Evolutionary conservation across 331 rosid species (phyloP), one percentile per base, ranked within the genome.

Genomic region (Malus hybrid): DNA sequence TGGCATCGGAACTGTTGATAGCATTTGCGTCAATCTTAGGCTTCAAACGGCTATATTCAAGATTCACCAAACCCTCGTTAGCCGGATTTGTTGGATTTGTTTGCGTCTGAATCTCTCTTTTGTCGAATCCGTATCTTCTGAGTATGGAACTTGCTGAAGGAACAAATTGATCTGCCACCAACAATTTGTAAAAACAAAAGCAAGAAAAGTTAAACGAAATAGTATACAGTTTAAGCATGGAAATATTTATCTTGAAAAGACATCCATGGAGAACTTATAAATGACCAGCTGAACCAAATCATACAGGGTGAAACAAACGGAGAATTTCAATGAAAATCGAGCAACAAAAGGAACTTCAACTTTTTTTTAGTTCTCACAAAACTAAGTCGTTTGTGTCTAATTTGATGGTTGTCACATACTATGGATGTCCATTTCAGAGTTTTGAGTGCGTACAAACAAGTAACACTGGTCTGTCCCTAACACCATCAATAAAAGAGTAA

Each of bases 151-250:
- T n/a, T 27, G 77, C 77, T 74, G 83, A 71, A 75, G 88, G 80
- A 66, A 50, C 67, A 73, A 74, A 18, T 31, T 72, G 77, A 32
- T 76, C 97, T 94, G 92, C 83, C 71, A 83, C 39, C 62, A 80
- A 75, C 59, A 61, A 67, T 5, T 46, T 72, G 57, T 15, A 28
- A 32, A 39, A 9, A 6, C 19, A 60, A 27, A 36, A 9, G 3
- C 61, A 3, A 55, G 48, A 42, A 57, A 6, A 7, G 18, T 62
- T 6, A 34, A 27, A 60, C 76, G 20, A 42, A 32, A 34, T 12
- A 19, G 2, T 36, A 72, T 13, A 60, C 42, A 71, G 24, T n/a
- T 12, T 27, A 20, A n/a, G 65, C 46, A 52, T 22, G 6, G 33
- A 9, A 70, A 6, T 34, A 20, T 56, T 31, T 32, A 71, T 16